phyloP scores from a whole-genome alignment of 306 rosid genomes.

The Citrullus mucosospermus region DNA sequence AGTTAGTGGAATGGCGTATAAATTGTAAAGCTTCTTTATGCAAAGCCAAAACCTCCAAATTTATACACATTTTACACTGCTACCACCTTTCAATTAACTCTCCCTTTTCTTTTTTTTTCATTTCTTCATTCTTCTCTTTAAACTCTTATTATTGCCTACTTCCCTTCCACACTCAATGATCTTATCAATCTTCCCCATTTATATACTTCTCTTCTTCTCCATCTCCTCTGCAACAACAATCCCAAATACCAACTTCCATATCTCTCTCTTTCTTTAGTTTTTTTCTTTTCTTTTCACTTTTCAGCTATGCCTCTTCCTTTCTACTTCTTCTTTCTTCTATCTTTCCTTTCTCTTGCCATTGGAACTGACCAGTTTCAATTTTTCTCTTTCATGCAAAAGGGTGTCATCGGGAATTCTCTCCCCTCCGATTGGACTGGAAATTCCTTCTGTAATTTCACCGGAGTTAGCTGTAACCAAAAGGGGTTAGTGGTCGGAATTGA shows the following conservation, averaged over 20 bases:
- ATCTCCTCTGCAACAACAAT: constrained; percentile 19
- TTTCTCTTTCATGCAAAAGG: constrained; percentile 31
- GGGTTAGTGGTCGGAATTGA: constrained; percentile 37
- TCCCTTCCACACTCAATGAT: constrained; percentile 12
- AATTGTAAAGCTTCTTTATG: constrained; percentile 58
- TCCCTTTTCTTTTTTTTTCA: background rate
- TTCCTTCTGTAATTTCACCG: constrained; percentile 44
- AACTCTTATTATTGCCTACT: constrained; percentile 9
- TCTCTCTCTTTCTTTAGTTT: background rate
- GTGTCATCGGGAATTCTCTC: constrained; percentile 29
- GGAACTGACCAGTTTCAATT: constrained; percentile 27
- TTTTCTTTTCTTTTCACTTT: background rate
- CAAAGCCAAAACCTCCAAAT: constrained; percentile 21
- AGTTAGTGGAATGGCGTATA: constrained; percentile 46
- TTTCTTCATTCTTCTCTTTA: background rate
- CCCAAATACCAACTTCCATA: background rate
- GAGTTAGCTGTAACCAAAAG: constrained; percentile 44
- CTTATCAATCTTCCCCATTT: constrained; percentile 37
- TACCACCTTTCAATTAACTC: too few species aligned
- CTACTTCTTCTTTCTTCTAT: background rate
- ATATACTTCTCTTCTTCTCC: constrained; percentile 38
- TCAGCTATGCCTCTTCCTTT: background rate
- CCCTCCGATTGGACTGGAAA: constrained; percentile 9
- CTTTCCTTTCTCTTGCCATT: constrained; percentile 13
- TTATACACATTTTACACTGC: constrained; percentile 4